phyloP scores from a whole-genome alignment of 2,329 filamentous ascomycete species.

The Xylaria arbuscula region DNA sequence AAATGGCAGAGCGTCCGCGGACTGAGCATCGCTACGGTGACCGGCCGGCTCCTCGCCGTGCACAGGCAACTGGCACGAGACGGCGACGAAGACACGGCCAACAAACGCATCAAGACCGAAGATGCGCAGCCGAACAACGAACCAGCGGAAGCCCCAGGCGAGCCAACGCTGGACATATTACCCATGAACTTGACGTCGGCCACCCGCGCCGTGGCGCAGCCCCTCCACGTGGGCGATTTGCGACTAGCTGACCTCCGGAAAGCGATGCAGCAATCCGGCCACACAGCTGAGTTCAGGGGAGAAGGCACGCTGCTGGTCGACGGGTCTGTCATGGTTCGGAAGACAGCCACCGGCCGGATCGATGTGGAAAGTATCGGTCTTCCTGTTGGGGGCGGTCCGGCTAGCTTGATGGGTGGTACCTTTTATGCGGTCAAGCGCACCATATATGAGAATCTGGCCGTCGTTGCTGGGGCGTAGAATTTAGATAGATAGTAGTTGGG shows the following conservation, averaged over 20 bases:
- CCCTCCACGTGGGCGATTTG: slow-evolving; percentile 93
- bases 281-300: slow-evolving; percentile 90
- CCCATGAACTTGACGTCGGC: slow-evolving; percentile 73
- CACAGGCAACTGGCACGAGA: slow-evolving; percentile 58
- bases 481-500: no score
- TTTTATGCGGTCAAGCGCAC: slow-evolving; percentile 90
- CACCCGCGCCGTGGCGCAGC: slow-evolving; percentile 80
- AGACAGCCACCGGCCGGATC: slow-evolving; percentile 86
- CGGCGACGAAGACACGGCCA: slow-evolving; percentile 59
- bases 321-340: slow-evolving; percentile 86
- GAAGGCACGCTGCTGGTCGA: slow-evolving; percentile 94
- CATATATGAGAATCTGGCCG: slow-evolving; percentile 93
- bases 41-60: slow-evolving; percentile 69
- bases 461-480: slow-evolving; percentile 77
- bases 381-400: slow-evolving; percentile 55
- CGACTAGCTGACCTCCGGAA: slow-evolving; percentile 87
- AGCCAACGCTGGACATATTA: slow-evolving; percentile 66
- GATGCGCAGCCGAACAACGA: slow-evolving; percentile 37
- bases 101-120: slow-evolving; percentile 64
- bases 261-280: slow-evolving; percentile 82
- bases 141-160: slow-evolving; percentile 43
- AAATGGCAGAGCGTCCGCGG: slow-evolving; percentile 96
- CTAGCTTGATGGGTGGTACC: slow-evolving; percentile 66
- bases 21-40: slow-evolving; percentile 91
- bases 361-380: slow-evolving; percentile 84